Conservation (phyloP, 1,284 basidiomycete species). For the Sanghuangporus sanghuang region DNA sequence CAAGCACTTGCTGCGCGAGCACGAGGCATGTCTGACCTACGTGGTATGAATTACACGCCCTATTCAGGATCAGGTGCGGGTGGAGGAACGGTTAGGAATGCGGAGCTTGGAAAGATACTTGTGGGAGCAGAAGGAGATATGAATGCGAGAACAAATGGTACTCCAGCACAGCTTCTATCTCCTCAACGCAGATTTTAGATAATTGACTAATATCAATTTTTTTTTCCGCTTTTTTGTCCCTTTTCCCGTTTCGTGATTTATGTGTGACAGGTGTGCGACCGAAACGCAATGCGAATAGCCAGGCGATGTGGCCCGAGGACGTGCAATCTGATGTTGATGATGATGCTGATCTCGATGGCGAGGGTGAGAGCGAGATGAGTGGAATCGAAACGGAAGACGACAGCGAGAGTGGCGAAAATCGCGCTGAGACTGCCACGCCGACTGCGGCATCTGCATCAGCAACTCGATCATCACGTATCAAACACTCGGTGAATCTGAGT, state of each 20-base stretch:
- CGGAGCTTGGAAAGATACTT: neutral
- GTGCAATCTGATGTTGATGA: neutral
- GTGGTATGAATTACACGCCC: constrained; percentile 14
- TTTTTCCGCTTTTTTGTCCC: neutral
- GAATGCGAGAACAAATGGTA: constrained; percentile 9
- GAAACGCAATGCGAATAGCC: neutral
- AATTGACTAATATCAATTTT: constrained; percentile 4
- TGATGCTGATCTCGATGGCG: neutral
- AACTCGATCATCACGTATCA: neutral
- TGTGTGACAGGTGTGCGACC: neutral
- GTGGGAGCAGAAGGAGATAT: neutral
- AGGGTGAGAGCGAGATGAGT: neutral
- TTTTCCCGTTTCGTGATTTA: neutral
- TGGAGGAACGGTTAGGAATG: neutral
- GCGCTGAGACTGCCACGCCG: neutral
- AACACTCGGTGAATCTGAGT: constrained; percentile 14
- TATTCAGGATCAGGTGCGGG: constrained; percentile 2
- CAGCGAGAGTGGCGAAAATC: neutral
- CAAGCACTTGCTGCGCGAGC: constrained; percentile 33
- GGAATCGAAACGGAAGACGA: neutral
- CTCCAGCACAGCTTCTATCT: constrained; percentile 2
- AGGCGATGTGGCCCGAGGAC: constrained; percentile 3
- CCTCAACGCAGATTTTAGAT: neutral
- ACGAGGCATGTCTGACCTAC: constrained; percentile 44
- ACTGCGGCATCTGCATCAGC: neutral